Base-by-base conservation (phyloP, 2,329 filamentous ascomycete species). In the Macrophomina pseudophaseolina region DNA sequence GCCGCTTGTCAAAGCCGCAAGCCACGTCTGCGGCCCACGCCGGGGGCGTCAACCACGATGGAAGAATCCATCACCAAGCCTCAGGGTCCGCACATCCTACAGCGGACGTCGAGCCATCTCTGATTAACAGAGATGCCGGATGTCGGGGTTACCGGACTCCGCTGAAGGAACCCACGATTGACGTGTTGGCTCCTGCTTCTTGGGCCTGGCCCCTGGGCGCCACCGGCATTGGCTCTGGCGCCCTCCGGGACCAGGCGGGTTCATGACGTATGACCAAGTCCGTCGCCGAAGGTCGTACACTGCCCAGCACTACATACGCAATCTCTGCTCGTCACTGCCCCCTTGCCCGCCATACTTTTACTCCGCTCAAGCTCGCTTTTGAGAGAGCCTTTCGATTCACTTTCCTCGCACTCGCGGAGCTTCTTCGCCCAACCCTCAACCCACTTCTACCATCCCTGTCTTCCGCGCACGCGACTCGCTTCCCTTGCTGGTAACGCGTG, bases 281-380 rank as follows among this genome's bases (percentile, higher is more conserved):
- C 23, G 8, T 11, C 23, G 23, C 23, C 54, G 23, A 32, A 38
- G 5, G 32, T 16, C 52, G 38, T 59, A 49, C 63, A 65, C 63
- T 56, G 63, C 63, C 62, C 62, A 65, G n/a, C 16, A n/a, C 16
- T 49, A 58, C 63, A 23, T 60, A 59, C 54, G 64, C 54, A 66
- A 66, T 60, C 64, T 51, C 46, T 60, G 40, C 44, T 14, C 59
- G 38, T 28, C 59, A 52, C 44, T 18, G 48, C 42, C 64, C 46
- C 53, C 44, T 49, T 32, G 38, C 11, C 12, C 44, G 16, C 32
- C 42, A 38, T 65, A 58, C 58, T 65, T 58, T 16, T 48, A 65
- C 51, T 40, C 52, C 42, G 23, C 42, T 16, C 46, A 49, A 23
- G 42, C 58, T 40, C 44, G 12, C 63, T 38, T 7, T 23, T 23